Percentiles rank a stretch among this genome's conserved stretches.
phyloP scores from a whole-genome alignment of 2,329 filamentous ascomycete species.

The Didymella pomorum region DNA sequence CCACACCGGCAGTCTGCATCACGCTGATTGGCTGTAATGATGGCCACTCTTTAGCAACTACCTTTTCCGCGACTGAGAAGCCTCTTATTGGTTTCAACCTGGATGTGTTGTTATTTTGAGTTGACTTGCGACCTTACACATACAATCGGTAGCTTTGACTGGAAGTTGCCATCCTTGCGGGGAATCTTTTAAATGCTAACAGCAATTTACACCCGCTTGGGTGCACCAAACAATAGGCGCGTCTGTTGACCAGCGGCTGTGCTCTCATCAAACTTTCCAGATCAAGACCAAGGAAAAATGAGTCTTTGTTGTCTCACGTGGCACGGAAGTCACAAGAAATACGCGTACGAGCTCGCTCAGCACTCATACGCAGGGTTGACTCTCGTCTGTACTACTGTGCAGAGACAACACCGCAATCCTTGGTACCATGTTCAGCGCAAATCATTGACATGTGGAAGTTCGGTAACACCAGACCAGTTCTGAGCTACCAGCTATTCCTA shows the following conservation, averaged over 20 bases:
- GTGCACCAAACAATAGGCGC: background rate
- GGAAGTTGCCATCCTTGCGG: background rate
- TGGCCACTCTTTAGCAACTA: background rate
- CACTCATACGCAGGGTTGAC: constrained; percentile 6
- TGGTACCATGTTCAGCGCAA: background rate
- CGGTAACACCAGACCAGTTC: background rate
- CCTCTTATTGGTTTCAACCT: background rate
- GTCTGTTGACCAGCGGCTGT: background rate
- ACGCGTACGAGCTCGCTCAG: constrained; percentile 8
- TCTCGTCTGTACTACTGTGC: constrained; percentile 8
- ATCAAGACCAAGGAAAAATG: background rate
- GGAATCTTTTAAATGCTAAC: background rate
- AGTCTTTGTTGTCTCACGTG: background rate
- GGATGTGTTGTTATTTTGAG: background rate
- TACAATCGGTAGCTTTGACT: background rate
- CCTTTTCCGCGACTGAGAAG: background rate
- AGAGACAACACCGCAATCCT: background rate
- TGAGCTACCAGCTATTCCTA: background rate
- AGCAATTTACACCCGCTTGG: background rate
- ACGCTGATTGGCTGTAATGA: background rate
- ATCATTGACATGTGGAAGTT: background rate
- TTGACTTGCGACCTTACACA: background rate
- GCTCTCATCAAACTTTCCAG: background rate
- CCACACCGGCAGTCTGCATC: background rate
- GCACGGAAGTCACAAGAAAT: constrained; percentile 2